Evolutionary conservation across 2,329 filamentous ascomycete species (phyloP), one percentile per base, ranked within the genome.

Genomic region (Chaetomium sp.): DNA sequence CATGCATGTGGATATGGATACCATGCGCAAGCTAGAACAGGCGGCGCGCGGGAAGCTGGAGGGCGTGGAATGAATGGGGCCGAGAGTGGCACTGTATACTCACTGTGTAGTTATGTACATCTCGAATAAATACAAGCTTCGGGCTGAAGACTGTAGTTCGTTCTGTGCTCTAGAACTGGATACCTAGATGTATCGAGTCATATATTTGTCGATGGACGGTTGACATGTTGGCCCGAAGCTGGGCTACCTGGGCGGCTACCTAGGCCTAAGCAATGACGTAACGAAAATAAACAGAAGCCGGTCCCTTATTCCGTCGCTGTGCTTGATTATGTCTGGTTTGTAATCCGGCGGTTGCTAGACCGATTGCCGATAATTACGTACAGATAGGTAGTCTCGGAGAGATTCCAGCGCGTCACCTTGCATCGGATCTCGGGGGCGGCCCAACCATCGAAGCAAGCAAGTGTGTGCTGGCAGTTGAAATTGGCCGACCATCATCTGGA

Each of bases 301-400:
- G 45, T n/a, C 45, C 45, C n/a, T 23, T 47, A 47, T 47, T 23
- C 45, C 45, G 45, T 33, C 19, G 16, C 1, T 42, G 12, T 42
- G 16, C 5, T 42, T 42, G 16, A n/a, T 42, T 42, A 42, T 16
- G 38, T 42, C 2, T 8, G 23, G 27, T 58, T 63, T 63, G 61
- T 63, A 57, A 63, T 63, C 55, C 61, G 61, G 61, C 19, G 12
- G 23, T 27, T 25, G 27, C 19, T 13, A 55, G 12, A 25, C 31
- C 61, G 61, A 63, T 10, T 53, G 23, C 61, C 61, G 60, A 63
- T n/a, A 42, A 29, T 29, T 29, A 29, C 27, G 6, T 29, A n/a
- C n/a, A 29, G 6, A 3, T 29, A 3, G 27, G 27, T 29, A 29
- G 16, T n/a, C 47, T 13, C 10, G 47, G 47, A 47, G 35, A 49